A percentile compares a stretch with the other conserved stretches of the same genome.
Evolutionary conservation across 2,329 filamentous ascomycete genomes (phyloP).

Genomic region (Fusarium sp.): DNA sequence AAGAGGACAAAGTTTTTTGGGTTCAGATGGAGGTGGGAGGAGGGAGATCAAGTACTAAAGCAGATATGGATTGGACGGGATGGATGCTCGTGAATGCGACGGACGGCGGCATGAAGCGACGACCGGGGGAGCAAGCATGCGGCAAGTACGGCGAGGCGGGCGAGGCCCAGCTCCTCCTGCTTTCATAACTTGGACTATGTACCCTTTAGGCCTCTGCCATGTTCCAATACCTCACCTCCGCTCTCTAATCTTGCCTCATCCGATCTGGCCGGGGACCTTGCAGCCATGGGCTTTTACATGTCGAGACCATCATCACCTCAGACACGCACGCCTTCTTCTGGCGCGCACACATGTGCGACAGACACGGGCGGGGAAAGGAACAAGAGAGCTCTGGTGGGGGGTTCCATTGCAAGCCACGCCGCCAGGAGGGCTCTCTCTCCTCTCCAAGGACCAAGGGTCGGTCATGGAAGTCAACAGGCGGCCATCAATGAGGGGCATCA

Average conservation of each 20-base stretch:
- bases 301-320: constrained; percentile 28
- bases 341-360: constrained; percentile 30
- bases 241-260: constrained; percentile 12
- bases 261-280: constrained; percentile 18
- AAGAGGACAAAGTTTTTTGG: constrained; percentile 18
- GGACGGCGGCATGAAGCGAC: constrained; percentile 22
- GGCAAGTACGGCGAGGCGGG: constrained; percentile 26
- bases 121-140: constrained; percentile 13
- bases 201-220: constrained; percentile 21
- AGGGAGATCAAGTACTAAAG: constrained; percentile 39
- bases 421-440: constrained; percentile 23
- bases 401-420: neutral
- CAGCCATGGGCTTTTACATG: constrained; percentile 31
- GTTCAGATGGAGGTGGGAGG: constrained; percentile 33
- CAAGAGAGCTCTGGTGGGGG: constrained; percentile 36
- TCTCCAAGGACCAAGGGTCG: neutral
- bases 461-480: constrained; percentile 24
- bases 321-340: neutral
- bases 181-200: neutral
- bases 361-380: constrained; percentile 30
- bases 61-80: neutral
- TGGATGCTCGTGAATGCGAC: constrained; percentile 31
- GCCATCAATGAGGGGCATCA: constrained; percentile 32
- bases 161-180: neutral
- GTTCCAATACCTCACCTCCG: constrained; percentile 8